Base-by-base conservation (phyloP, 2,329 filamentous ascomycete species). In the Coniochaeta pulveracea region DNA sequence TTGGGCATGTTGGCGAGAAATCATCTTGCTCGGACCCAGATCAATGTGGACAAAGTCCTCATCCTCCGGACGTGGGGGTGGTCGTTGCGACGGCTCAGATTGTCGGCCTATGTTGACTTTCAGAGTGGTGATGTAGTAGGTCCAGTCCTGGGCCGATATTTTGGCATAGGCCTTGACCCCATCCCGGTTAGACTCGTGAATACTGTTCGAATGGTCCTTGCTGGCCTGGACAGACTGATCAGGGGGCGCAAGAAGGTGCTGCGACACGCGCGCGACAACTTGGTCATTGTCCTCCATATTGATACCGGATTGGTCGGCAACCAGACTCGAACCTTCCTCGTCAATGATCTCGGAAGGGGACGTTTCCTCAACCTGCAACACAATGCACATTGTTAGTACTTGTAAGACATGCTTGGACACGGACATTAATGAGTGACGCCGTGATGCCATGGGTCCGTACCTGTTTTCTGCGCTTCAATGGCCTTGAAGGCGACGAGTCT, bases 141-240 rank as follows among this genome's bases (percentile, higher is more conserved):
- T 86, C 84, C 84, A 91, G 50, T 85, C 80, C 43, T 76, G 73
- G 11, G 81, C 84, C 14, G 82, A 76, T 39, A 91, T 79, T 60
- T 89, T 89, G 36, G 83, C 84, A 53, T 84, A 91, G 22, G 84
- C 84, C 47, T 76, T 68, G 40, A 81, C 75, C 14, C 72, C 73
- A 25, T 76, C 69, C 25, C 65, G 64, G 40, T 73, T 69, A 35
- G 65, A 62, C 46, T 76, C 71, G 50, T 80, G 75, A 35, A 76
- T 71, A 27, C 66, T 58, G 50, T 82, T 81, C 35, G 74, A 61
- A 44, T 80, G 70, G 35, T 80, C 72, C 41, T 64, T 66, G 51
- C 66, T 70, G 25, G 72, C 76, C 43, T 78, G 69, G 2, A 77
- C 71, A 3, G 57, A 51, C 34, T 61, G 57, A 6, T 57, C 52